Evolutionary conservation across 129 eudicot species (phyloP), one percentile per base, ranked within the genome.

Genomic region (Flaveria sonorensis): DNA sequence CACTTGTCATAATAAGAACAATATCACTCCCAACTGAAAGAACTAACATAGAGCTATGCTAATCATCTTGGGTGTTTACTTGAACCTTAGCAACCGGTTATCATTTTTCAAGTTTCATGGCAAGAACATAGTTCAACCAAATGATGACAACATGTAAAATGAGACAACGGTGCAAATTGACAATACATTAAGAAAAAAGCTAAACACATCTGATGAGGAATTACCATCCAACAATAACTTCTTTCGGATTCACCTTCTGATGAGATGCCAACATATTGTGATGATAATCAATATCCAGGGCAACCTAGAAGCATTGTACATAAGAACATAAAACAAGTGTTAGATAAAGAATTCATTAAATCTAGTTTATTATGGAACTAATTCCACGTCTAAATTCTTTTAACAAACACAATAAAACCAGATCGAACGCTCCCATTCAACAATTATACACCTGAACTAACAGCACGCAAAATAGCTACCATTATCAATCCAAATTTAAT

Each of bases 211-310:
- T 5, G 14, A n/a, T 42, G 6, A n/a, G 73, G 67, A 68, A 74
- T 82, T 95, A 95, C 99, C 99, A 95, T 88, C 99, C 99, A 61
- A 95, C 97, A 47, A 95, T 86, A 39, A 89, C 91, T 88, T 95
- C 99, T 88, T 89, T 92, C 0, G 99, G 97, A 50, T 95, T 95
- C 82, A 95, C 99, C 86, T 95, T 95, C 81, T 87, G 96, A 75
- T 95, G 97, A n/a, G 97, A 95, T 1, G 85, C 55, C 47, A 95
- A 21, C 97, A 95, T 86, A 68, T 95, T 95, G 84, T 92, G 96
- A 76, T 92, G 99, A 80, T 95, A 95, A 64, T 95, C 99, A 16
- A 91, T 89, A 81, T 95, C 99, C 89, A 92, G 56, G 1, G 99
- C 99, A 83, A 95, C 99, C 99, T 94, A 62, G 53, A 72, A 72